These are phyloP conservation scores for Ambrosia trifida DNA, from an alignment of 129 eudicot species.

Conservation along the genomic window DNA sequence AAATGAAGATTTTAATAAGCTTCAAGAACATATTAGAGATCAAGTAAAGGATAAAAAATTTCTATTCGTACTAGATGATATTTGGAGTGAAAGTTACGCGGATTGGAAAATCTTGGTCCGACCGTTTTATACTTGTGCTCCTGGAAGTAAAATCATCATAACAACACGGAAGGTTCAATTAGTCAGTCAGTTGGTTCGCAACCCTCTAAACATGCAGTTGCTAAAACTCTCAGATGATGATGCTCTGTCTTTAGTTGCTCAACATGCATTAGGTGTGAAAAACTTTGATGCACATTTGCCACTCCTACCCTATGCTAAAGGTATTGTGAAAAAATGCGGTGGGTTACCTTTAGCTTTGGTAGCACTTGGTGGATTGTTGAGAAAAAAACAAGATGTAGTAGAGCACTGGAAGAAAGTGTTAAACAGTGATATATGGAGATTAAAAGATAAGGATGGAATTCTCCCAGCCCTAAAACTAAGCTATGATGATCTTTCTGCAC, in stretches of 20 bases:
- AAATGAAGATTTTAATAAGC: too few species aligned
- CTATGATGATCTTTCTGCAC: conserved; percentile 6
- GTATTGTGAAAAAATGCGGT: conserved; percentile 2
- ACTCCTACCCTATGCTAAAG: background rate
- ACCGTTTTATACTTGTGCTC: background rate
- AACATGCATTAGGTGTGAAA: background rate
- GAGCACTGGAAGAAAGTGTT: background rate
- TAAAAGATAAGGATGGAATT: background rate
- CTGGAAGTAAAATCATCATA: conserved; percentile 6
- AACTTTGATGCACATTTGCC: conserved; percentile 5
- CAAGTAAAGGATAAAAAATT: background rate
- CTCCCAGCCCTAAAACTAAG: background rate
- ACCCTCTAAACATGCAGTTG: background rate
- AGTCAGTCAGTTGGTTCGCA: background rate
- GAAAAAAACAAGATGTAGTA: background rate
- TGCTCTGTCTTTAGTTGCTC: background rate
- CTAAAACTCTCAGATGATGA: background rate
- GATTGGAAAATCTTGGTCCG: background rate
- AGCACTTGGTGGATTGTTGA: background rate
- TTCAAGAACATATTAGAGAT: background rate
- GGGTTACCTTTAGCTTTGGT: conserved; percentile 3
- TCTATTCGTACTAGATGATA: background rate
- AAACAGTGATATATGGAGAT: background rate
- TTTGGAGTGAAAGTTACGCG: background rate
- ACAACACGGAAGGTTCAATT: background rate